Percentiles rank a stretch among this genome's conserved stretches.
phyloP scores from a whole-genome alignment of 148 eudicot genomes.

The Diospyros lotus region DNA sequence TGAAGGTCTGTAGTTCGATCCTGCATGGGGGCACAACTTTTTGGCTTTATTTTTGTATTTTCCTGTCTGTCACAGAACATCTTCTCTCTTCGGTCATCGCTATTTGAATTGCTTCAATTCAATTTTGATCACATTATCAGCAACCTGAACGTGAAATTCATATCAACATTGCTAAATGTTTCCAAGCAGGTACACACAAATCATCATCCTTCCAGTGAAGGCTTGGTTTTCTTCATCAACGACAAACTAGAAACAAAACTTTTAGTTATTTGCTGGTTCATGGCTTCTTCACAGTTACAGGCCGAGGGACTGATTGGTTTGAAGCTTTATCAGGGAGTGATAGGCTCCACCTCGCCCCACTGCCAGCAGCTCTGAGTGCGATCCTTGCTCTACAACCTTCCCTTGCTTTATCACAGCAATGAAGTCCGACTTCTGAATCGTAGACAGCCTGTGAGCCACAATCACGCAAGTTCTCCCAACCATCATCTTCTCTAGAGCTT shows the following conservation, averaged over 20 bases:
- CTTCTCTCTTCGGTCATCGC: too few relatives aligned
- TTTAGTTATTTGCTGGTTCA: too few relatives aligned
- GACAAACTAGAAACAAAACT: too few relatives aligned
- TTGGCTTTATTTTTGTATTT: too few relatives aligned
- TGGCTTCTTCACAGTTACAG: not conserved
- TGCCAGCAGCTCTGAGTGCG: constrained; percentile 27
- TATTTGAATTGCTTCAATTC: too few relatives aligned
- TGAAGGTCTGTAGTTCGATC: constrained; percentile 53
- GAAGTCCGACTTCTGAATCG: constrained; percentile 11
- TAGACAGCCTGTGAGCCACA: constrained; percentile 20
- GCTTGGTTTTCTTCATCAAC: too few relatives aligned
- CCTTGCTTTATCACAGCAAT: constrained; percentile 18
- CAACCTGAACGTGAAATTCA: too few relatives aligned
- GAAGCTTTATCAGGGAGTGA: constrained; percentile 31
- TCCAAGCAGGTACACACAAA: too few relatives aligned
- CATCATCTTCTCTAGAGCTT: constrained; percentile 19
- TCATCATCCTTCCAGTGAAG: too few relatives aligned
- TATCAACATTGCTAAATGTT: too few relatives aligned
- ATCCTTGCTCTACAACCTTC: constrained; percentile 13
- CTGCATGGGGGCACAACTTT: constrained; percentile 36
- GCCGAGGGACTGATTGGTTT: constrained; percentile 2
- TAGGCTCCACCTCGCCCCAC: constrained; percentile 28
- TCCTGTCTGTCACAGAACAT: too few relatives aligned
- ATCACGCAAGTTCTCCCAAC: constrained; percentile 18
- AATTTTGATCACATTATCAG: too few relatives aligned